A percentile compares a stretch with the other conserved stretches of the same genome.
Evolutionary conservation across 371 early-diverging fungal species (phyloP).

Genomic region (Batkoa obscura): DNA sequence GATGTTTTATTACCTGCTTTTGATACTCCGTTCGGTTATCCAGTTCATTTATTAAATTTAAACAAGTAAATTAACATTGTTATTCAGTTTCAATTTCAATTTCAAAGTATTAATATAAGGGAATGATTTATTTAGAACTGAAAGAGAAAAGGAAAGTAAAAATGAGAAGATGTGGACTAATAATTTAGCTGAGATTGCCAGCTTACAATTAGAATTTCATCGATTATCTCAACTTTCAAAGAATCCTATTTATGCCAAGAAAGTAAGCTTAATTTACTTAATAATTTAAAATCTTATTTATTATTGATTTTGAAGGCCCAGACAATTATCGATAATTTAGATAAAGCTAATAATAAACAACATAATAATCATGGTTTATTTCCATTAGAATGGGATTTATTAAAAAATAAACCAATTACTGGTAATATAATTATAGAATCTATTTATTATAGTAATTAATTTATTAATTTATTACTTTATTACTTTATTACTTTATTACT

Average conservation of each 20-base stretch:
- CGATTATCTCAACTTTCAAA: constrained; percentile 50
- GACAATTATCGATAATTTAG: not conserved
- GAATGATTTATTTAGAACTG: no score
- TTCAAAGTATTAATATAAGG: no score
- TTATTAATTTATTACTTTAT: not conserved
- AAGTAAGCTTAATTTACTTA: not conserved
- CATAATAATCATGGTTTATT: not conserved
- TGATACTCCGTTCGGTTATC: constrained; percentile 36
- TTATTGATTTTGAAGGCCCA: not conserved
- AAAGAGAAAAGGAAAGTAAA: not conserved
- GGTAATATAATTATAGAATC: constrained; percentile 4
- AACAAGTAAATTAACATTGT: not conserved
- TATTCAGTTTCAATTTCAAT: not conserved
- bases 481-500: constrained; percentile 6
- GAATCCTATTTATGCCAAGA: constrained; percentile 27
- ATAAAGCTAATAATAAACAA: not conserved
- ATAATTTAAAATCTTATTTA: not conserved
- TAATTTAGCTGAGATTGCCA: constrained; percentile 67
- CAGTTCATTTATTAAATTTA: constrained; percentile 17
- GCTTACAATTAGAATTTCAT: constrained; percentile 72
- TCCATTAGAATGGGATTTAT: not conserved
- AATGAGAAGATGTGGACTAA: not conserved
- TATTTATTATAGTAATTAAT: not conserved
- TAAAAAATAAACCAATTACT: constrained; percentile 6
- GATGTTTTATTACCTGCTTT: constrained; percentile 30